Evolutionary conservation across 352 stramenopile genomes (phyloP).

Genomic region (Globisporangium paddicum): DNA sequence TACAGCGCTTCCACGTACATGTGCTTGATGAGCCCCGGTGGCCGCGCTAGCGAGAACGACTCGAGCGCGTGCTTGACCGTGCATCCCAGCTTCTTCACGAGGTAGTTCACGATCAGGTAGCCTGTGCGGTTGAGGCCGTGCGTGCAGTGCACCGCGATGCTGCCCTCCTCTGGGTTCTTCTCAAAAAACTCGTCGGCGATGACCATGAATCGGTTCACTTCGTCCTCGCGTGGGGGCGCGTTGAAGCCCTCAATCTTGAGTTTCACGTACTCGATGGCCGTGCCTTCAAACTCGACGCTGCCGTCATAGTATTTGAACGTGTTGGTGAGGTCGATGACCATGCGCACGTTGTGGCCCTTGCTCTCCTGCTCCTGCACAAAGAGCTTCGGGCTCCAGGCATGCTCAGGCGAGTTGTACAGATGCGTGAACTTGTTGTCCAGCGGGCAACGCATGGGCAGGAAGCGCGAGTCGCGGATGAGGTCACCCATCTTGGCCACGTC

Average conservation of each 20-base stretch:
- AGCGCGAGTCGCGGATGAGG: constrained; percentile 43
- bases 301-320: constrained; percentile 85
- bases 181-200: constrained; percentile 64
- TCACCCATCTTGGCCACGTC: constrained; percentile 75
- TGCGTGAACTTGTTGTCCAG: constrained; percentile 62
- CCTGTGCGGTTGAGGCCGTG: constrained; percentile 77
- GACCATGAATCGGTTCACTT: constrained; percentile 52
- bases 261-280: constrained; percentile 64
- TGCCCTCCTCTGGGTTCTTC: constrained; percentile 30
- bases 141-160: constrained; percentile 74
- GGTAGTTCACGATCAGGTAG: constrained; percentile 71
- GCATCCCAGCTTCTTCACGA: constrained; percentile 45
- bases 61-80: constrained; percentile 54
- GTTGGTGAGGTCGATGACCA: constrained; percentile 82
- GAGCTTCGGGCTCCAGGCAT: constrained; percentile 52
- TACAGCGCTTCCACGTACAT: constrained; percentile 81
- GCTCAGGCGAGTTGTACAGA: constrained; percentile 25
- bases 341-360: constrained; percentile 38
- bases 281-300: constrained; percentile 34
- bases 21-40: constrained; percentile 77
- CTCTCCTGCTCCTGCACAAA: constrained; percentile 46
- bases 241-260: constrained; percentile 74
- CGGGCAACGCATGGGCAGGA: constrained; percentile 66
- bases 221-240: constrained; percentile 33
- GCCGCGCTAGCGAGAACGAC: constrained; percentile 56